Base-by-base conservation (phyloP, 2,329 filamentous ascomycete species). In the Colletotrichum sp. region DNA sequence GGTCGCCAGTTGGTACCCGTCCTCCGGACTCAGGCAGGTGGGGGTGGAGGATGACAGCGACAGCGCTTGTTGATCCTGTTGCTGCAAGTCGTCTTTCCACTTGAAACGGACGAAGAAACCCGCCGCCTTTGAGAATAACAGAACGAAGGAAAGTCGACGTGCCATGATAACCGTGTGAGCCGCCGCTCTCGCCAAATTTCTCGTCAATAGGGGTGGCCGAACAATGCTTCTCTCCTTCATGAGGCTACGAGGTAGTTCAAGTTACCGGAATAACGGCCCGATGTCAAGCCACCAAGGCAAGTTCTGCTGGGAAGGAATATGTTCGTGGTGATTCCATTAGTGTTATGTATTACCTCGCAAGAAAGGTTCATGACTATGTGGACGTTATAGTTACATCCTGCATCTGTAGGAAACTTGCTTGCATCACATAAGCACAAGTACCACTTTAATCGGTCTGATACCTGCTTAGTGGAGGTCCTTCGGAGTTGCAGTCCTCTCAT, bases 211-310 rank as follows among this genome's bases (percentile, higher is more conserved):
- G 21, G 21, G 21, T 24, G 21, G 21, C 21, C 3, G 21, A 24
- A 24, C 21, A 24, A 24, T 24, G 21, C 21, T 24, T 24, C 21
- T 24, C 21, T 24, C 10, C 52, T 56, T 56, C 52, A 26, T 3
- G 5, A 8, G 52, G 14, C n/a, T 16, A 4, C 1, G 14, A 8
- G 21, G 26, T 24, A 56, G 14, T 56, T 48, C 3, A 2, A 48
- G 38, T 5, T 7, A 18, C 9, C 0, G 38, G 0, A 48, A 48
- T 48, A n/a, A 2, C 38, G 38, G 38, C 18, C 38, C 38, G 38
- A n/a, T 12, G 1, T 3, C 18, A n/a, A 1, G 9, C 4, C 8
- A 0, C 16, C 18, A 48, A 6, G 2, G 3, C 0, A 48, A n/a
- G 3, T 3, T n/a, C 9, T n/a, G 9, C 38, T n/a, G 38, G 5